Evolutionary conservation across 2,329 filamentous ascomycete species (phyloP), one percentile per base, ranked within the genome.

Genomic region (Ceratocystis ficicola): DNA sequence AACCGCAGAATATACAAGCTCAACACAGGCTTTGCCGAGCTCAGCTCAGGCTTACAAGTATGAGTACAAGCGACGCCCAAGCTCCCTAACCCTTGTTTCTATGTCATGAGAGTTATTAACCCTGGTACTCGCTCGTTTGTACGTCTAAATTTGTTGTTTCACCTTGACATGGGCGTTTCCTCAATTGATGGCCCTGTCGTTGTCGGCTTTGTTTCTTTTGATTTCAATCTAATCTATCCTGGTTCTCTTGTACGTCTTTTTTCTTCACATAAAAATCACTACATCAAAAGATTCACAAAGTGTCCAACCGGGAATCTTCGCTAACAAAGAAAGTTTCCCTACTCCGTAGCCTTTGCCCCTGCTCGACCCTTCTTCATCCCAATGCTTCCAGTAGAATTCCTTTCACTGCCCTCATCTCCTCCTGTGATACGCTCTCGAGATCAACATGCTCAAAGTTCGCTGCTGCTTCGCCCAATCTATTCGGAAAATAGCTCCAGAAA

Each of bases 401-500:
- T 10, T 25, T 59, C 22, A 60, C 52, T 7, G 17, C 22, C 12
- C 22, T 22, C 22, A 65, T 17, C 25, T 65, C 64, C 55, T 61
- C 50, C n/a, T 65, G 52, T 48, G 36, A 44, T 8, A 61, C 41
- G 5, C 52, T 65, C 52, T 65, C 52, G 22, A 65, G 20, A 22
- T 65, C 41, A 22, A 44, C 30, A 15, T 61, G 36, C 4, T 48
- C 64, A 46, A 65, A 65, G 28, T 44, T n/a, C n/a, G 41, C 36
- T 15, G 10, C 36, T 15, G 36, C 52, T 12, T 41, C 55, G 17
- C 28, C 57, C 17, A 60, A 8, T 17, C 66, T 44, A n/a, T 62
- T 41, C 12, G 63, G 46, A 30, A 67, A 67, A 48, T 61, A 67
- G 8, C 36, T 48, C 66, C 66, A 67, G 55, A 67, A 65, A 20